phyloP scores from a whole-genome alignment of 257 asterid species.

The Jasminum sambac region DNA sequence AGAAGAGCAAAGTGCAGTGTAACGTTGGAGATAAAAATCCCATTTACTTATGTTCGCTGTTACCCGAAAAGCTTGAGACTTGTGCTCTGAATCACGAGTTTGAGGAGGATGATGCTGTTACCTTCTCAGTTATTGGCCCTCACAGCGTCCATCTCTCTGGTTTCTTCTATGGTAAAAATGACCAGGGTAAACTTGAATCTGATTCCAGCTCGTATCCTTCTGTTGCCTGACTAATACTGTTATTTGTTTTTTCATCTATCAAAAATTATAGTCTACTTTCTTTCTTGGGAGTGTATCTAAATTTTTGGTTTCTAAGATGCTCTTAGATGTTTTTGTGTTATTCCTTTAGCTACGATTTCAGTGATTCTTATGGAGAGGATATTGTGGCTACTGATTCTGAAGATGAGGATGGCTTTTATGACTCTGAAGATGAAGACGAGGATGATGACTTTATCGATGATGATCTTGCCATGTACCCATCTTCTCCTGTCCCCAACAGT shows the following conservation, averaged over 20 bases:
- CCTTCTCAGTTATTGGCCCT: constrained; percentile 69
- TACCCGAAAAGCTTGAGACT: constrained; percentile 73
- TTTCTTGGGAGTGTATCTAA: too few species aligned
- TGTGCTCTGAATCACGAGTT: constrained; percentile 79
- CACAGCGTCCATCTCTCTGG: constrained; percentile 90
- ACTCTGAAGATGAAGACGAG: constrained; percentile 57
- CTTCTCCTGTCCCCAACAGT: constrained; percentile 55
- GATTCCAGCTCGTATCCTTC: constrained; percentile 67
- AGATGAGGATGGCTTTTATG: constrained; percentile 45
- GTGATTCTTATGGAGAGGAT: constrained; percentile 49
- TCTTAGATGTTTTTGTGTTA: neutral
- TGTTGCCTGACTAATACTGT: neutral
- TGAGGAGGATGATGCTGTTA: constrained; percentile 80
- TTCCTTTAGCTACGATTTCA: constrained; percentile 49
- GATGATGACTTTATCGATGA: constrained; percentile 52
- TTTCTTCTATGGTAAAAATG: constrained; percentile 62
- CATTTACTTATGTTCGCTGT: constrained; percentile 64
- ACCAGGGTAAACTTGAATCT: constrained; percentile 35
- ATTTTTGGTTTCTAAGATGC: too few species aligned
- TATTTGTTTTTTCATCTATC: too few species aligned
- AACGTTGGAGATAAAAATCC: constrained; percentile 75
- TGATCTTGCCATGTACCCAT: constrained; percentile 46
- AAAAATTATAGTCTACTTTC: too few species aligned
- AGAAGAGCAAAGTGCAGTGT: constrained; percentile 78
- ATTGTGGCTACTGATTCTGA: constrained; percentile 42